phyloP scores from a whole-genome alignment of 139 green algal species.

The Chlorella sp. region DNA sequence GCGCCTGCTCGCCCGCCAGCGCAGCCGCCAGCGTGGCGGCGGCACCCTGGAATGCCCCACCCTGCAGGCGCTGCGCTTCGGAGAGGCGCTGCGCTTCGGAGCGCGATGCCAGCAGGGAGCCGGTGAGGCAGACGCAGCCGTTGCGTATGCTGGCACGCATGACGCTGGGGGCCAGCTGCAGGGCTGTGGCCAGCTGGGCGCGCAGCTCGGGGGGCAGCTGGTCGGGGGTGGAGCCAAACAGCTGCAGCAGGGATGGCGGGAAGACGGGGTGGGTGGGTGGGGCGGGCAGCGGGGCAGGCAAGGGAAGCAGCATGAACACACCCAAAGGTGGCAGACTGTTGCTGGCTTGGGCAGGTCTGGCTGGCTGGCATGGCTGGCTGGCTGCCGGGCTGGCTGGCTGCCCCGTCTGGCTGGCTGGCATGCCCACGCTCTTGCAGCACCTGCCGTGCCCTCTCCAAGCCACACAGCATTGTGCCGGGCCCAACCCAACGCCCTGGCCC shows the following conservation, averaged over 20 bases:
- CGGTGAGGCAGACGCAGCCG: constrained; percentile 11
- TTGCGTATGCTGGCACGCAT: not conserved
- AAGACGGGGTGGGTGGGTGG: not conserved
- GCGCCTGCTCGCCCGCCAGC: not conserved
- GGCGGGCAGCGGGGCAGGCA: not conserved
- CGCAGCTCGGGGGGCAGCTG: not conserved
- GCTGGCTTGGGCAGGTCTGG: not conserved
- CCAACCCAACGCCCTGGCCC: not conserved
- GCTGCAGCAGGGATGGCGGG: not conserved
- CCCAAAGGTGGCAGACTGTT: not conserved
- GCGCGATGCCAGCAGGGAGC: not conserved
- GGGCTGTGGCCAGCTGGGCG: not conserved
- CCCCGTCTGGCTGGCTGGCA: no score
- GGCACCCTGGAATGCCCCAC: not conserved
- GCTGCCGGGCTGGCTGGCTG: no score
- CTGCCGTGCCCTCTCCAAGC: no score
- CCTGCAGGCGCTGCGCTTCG: not conserved
- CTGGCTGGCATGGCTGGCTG: no score
- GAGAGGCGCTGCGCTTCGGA: not conserved
- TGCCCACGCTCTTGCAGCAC: no score
- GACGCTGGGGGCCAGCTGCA: not conserved
- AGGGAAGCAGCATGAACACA: not conserved
- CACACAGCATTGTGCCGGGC: not conserved
- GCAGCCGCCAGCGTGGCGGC: not conserved
- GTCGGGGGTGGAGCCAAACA: not conserved